These are phyloP conservation scores for Cymbopogon flexuosus DNA, from an alignment of 202 grass and related monocot genomes.

Conservation along the genomic window DNA sequence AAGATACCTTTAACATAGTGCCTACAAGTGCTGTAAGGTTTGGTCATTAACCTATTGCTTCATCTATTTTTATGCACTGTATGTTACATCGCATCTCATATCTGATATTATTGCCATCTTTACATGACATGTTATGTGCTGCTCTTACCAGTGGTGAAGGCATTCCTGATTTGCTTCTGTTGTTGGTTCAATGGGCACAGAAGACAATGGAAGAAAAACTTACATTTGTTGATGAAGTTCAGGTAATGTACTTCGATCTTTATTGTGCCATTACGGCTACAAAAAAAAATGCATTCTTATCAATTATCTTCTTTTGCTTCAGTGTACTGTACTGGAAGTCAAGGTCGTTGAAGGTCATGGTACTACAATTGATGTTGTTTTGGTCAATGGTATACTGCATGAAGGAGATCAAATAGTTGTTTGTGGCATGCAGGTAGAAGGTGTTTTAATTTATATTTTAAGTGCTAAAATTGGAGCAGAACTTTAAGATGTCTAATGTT, in stretches of 20 bases:
- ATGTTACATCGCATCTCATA: constrained; percentile 6
- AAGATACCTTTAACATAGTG: constrained; percentile 88
- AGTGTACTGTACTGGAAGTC: constrained; percentile 95
- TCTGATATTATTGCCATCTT: constrained; percentile 25
- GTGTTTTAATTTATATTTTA: constrained; percentile 5
- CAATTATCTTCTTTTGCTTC: constrained; percentile 36
- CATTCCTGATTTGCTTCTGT: constrained; percentile 89
- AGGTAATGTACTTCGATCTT: constrained; percentile 51
- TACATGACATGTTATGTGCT: constrained; percentile 15
- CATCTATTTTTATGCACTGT: constrained; percentile 11
- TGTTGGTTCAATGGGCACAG: constrained; percentile 94
- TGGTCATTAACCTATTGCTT: constrained; percentile 12
- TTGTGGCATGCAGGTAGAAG: constrained; percentile 78
- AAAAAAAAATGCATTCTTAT: constrained; percentile 6
- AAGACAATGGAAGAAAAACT: constrained; percentile 96
- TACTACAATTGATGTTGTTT: constrained; percentile 84
- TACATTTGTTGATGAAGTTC: constrained; percentile 91
- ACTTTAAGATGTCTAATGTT: constrained; percentile 12
- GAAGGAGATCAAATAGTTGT: constrained; percentile 97
- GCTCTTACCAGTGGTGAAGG: constrained; percentile 69
- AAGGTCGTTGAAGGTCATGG: constrained; percentile 93
- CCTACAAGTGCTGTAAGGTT: constrained; percentile 94
- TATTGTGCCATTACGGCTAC: not conserved
- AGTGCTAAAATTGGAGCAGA: not conserved
- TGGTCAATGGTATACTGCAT: constrained; percentile 80